Conservation (phyloP, 345 rosid genomes). For the Citrus inodora region DNA sequence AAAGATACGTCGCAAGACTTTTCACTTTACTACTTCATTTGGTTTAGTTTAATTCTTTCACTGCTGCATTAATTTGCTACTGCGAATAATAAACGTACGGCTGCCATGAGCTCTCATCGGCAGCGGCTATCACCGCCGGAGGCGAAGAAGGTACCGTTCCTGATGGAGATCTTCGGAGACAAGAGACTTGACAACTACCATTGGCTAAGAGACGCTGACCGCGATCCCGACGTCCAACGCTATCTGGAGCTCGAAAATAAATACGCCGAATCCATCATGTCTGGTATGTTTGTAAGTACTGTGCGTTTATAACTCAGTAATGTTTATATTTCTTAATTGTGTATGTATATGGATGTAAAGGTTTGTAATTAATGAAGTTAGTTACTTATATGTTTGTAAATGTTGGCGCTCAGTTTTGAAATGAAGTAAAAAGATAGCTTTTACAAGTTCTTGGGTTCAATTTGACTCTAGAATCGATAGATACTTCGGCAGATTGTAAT, state of each 20-base stretch:
- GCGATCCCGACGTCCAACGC: conserved; percentile 51
- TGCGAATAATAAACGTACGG: background rate
- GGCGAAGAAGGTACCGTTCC: conserved; percentile 75
- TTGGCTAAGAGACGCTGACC: conserved; percentile 93
- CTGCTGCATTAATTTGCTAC: background rate
- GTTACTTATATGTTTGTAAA: too few relatives aligned
- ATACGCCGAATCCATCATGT: conserved; percentile 54
- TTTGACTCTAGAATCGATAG: too few relatives aligned
- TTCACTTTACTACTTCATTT: background rate
- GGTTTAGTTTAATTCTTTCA: background rate
- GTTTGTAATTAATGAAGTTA: too few relatives aligned
- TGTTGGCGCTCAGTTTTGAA: too few relatives aligned
- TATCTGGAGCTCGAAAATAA: conserved; percentile 66
- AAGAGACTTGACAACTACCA: conserved; percentile 71
- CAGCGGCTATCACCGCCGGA: conserved; percentile 38
- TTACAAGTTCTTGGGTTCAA: too few relatives aligned
- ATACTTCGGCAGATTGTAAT: too few relatives aligned
- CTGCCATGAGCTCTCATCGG: background rate
- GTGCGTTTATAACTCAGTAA: background rate
- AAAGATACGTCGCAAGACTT: background rate
- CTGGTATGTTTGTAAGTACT: conserved; percentile 32
- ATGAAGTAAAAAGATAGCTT: too few relatives aligned
- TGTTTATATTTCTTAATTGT: background rate
- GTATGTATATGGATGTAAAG: background rate
- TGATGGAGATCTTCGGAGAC: conserved; percentile 77